Conservation (phyloP, 1,139 yeast species). For the Suhomyces bolitotheri region DNA sequence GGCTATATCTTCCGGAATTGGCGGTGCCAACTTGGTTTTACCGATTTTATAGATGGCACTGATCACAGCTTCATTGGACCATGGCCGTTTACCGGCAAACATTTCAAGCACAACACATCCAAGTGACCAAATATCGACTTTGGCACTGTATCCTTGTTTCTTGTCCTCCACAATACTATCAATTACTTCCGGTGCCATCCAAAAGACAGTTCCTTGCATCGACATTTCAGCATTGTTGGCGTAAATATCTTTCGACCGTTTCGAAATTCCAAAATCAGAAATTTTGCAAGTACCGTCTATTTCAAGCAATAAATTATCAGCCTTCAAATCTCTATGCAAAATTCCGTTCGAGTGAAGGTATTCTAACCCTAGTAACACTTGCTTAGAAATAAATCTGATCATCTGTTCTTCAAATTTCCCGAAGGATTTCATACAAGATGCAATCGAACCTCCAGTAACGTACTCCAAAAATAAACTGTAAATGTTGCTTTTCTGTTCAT, state of each 20-base stretch:
- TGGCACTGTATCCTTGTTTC: slow-evolving; percentile 94
- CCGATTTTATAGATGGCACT: slow-evolving; percentile 78
- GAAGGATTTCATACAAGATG: slow-evolving; percentile 76
- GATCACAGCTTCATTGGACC: slow-evolving; percentile 79
- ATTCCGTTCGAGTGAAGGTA: slow-evolving; percentile 87
- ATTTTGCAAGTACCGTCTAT: slow-evolving; percentile 94
- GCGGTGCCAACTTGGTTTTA: slow-evolving; percentile 82
- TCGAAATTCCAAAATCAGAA: slow-evolving; percentile 95
- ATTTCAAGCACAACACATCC: slow-evolving; percentile 97
- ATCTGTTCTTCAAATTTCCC: slow-evolving; percentile 84
- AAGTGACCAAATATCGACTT: slow-evolving; percentile 88
- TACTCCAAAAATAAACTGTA: slow-evolving; percentile 90
- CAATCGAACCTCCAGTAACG: slow-evolving; percentile 97
- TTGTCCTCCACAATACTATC: slow-evolving; percentile 73
- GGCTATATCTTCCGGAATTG: slow-evolving; percentile 84
- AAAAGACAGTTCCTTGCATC: slow-evolving; percentile 91
- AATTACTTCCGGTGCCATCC: slow-evolving; percentile 99
- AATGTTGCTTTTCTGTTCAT: slow-evolving; percentile 72
- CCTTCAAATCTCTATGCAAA: slow-evolving; percentile 91
- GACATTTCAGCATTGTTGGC: slow-evolving; percentile 94
- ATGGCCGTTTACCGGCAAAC: slow-evolving; percentile 85
- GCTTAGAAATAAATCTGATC: slow-evolving; percentile 72
- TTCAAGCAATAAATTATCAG: slow-evolving; percentile 87
- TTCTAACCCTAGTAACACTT: slow-evolving; percentile 79
- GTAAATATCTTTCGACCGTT: slow-evolving; percentile 81